Evolutionary conservation across 352 stramenopile genomes (phyloP), one percentile per base, ranked within the genome.

Genomic region (Globisporangium abappressorium): DNA sequence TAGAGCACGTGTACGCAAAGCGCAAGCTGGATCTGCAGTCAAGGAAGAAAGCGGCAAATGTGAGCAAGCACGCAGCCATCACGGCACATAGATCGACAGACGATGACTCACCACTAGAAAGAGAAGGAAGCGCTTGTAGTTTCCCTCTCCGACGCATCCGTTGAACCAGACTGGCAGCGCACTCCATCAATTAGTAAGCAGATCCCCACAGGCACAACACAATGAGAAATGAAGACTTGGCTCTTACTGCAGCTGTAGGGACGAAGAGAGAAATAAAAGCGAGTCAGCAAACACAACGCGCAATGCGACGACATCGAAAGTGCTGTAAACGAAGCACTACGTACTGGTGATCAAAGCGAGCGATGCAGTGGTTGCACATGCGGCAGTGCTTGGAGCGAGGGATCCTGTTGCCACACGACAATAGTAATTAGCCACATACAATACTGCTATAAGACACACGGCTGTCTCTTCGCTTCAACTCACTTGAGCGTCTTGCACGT

Each of bases 311-410:
- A 9, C 30, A 8, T 36, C n/a, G 12, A 12, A 33, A 43, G 18
- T 3, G 24, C n/a, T n/a, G 28, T 9, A 26, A 43, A 18, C 54
- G 28, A 5, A 12, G 2, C 14, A 30, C 11, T 24, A 79, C 87
- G 64, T 83, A 97, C 87, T 96, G 89, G 70, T 97, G 91, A 51
- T 97, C 91, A 57, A 97, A 97, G 72, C 89, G 82, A 22, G 78
- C 84, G 51, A 97, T 83, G 62, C 91, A 97, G 34, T 89, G 81
- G 57, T 96, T 88, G 75, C 91, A 97, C 63, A 97, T 72, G 49
- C 87, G 70, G 60, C 91, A 97, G 78, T 97, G 91, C 72, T 97
- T 97, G 34, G 88, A 97, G 18, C 91, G 75, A 7, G 91, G 88
- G 12, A 95, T 62, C 63, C 85, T 93, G 53, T 28, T 62, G 7